Evolutionary conservation across 441 rosid genomes (phyloP).

Genomic region (Melastoma candidum): DNA sequence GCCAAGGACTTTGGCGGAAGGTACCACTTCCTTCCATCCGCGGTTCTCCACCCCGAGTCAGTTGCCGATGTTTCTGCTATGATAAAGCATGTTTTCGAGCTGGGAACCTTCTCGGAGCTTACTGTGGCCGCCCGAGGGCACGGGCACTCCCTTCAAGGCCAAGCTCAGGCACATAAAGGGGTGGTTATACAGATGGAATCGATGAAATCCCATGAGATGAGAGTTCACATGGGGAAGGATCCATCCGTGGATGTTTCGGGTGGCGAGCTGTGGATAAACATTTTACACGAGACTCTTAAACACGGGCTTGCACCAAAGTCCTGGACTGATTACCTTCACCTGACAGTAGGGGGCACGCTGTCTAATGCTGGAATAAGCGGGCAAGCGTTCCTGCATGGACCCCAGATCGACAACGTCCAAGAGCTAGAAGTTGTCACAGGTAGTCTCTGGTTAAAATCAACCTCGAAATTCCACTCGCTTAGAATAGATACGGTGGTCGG

Average conservation of each 20-base stretch:
- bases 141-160: constrained; percentile 92
- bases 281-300: constrained; percentile 70
- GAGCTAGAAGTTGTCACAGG: constrained; percentile 89
- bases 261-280: constrained; percentile 77
- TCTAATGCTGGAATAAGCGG: constrained; percentile 91
- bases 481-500: background rate
- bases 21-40: constrained; percentile 47
- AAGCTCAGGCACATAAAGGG: constrained; percentile 69
- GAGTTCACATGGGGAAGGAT: constrained; percentile 28
- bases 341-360: constrained; percentile 79
- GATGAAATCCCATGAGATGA: constrained; percentile 32
- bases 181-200: constrained; percentile 78
- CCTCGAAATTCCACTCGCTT: constrained; percentile 1
- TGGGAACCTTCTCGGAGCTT: constrained; percentile 48
- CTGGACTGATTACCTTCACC: constrained; percentile 95
- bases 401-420: constrained; percentile 71
- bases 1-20: constrained; percentile 78
- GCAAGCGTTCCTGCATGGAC: constrained; percentile 80
- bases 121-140: constrained; percentile 89
- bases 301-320: constrained; percentile 76
- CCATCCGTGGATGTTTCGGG: constrained; percentile 86
- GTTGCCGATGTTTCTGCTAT: constrained; percentile 64
- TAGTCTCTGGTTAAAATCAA: constrained; percentile 14
- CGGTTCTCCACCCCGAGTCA: constrained; percentile 66
- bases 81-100: constrained; percentile 38